Evolutionary conservation across 1,284 basidiomycete species (phyloP).

Genomic region (Microbotryum saponariae): DNA sequence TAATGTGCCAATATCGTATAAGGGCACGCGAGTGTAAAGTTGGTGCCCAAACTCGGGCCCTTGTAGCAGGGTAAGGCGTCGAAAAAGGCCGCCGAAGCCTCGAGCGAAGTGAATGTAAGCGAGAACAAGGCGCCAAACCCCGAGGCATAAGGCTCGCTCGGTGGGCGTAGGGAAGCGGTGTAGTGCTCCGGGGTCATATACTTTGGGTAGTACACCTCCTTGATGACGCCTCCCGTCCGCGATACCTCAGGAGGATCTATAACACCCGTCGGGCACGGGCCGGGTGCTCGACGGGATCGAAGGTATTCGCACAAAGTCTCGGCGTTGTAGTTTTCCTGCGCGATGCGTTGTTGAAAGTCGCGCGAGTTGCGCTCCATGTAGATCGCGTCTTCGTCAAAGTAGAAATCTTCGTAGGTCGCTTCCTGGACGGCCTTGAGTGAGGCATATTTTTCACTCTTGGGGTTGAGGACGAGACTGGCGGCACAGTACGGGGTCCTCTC

Average conservation of each 20-base stretch:
- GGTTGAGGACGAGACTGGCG: constrained; percentile 76
- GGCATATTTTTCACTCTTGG: constrained; percentile 59
- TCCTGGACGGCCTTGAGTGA: constrained; percentile 56
- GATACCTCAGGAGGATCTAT: constrained; percentile 14
- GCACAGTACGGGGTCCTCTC: neutral
- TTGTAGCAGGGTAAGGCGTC: constrained; percentile 76
- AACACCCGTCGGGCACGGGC: constrained; percentile 37
- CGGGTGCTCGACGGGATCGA: constrained; percentile 44
- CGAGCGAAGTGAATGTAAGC: constrained; percentile 66
- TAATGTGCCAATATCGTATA: constrained; percentile 93
- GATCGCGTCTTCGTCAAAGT: constrained; percentile 86
- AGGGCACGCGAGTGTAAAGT: constrained; percentile 88
- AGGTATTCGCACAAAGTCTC: constrained; percentile 74
- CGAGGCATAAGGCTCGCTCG: constrained; percentile 18
- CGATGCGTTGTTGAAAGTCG: constrained; percentile 72
- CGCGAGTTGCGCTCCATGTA: constrained; percentile 98
- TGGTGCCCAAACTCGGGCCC: constrained; percentile 89
- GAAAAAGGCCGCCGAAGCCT: constrained; percentile 74
- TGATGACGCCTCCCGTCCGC: constrained; percentile 50
- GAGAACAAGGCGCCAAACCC: constrained; percentile 92
- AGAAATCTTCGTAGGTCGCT: constrained; percentile 72
- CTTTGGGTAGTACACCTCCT: constrained; percentile 83
- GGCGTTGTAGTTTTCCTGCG: constrained; percentile 72
- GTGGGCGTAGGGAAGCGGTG: constrained; percentile 52
- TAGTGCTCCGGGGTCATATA: constrained; percentile 70